These are phyloP conservation scores for Glarea lozoyensis DNA, from an alignment of 495 filamentous ascomycete species.

Conservation along the genomic window DNA sequence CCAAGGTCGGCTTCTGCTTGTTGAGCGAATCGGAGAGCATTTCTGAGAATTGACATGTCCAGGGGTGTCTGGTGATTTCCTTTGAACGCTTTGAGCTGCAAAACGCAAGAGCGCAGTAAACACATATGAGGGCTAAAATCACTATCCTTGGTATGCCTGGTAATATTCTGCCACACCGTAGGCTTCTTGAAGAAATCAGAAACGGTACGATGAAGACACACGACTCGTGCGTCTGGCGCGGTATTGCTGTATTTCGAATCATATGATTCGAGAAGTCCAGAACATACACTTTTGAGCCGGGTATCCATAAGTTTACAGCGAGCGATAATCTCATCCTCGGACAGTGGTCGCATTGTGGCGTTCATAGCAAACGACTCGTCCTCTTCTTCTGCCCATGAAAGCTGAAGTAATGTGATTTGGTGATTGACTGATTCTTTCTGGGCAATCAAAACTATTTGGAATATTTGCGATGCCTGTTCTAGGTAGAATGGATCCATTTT, in stretches of 20 bases:
- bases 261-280: slow-evolving; percentile 3
- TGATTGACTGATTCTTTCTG: background rate
- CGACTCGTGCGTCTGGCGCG: background rate
- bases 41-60: background rate
- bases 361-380: background rate
- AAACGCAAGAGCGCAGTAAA: slow-evolving; percentile 1
- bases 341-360: too few relatives aligned
- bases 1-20: background rate
- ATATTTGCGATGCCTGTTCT: background rate
- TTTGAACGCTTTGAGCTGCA: slow-evolving; percentile 2
- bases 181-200: slow-evolving; percentile 1
- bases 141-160: background rate
- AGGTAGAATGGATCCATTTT: slow-evolving; percentile 1
- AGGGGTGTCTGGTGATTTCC: too few relatives aligned
- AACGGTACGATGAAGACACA: slow-evolving; percentile 4
- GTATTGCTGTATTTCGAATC: background rate
- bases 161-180: background rate
- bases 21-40: slow-evolving; percentile 1
- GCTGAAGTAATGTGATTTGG: background rate
- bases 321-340: too few relatives aligned
- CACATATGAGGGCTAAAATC: background rate
- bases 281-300: background rate
- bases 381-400: background rate
- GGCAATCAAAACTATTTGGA: slow-evolving; percentile 1
- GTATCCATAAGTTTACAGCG: background rate